phyloP scores from a whole-genome alignment of 352 stramenopile genomes.

The Achlya hypogyna region DNA sequence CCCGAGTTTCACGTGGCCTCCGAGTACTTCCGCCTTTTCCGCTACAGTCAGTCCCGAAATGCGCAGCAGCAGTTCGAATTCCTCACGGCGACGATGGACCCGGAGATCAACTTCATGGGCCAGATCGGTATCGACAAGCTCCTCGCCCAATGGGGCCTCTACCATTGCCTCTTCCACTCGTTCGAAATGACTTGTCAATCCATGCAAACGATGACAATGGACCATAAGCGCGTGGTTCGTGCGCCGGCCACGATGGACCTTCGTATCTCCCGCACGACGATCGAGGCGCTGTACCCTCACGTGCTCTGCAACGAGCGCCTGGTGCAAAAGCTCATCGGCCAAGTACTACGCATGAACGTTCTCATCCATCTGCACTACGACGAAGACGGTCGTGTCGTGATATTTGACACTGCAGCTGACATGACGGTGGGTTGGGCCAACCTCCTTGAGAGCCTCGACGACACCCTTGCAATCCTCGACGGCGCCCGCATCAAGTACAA shows the following conservation, averaged over 20 bases:
- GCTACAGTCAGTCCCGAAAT: neutral
- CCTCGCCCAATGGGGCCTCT: neutral
- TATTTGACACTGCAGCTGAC: conserved; percentile 51
- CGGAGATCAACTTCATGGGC: conserved; percentile 12
- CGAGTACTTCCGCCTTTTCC: conserved; percentile 11
- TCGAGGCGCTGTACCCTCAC: conserved; percentile 62
- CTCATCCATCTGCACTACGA: conserved; percentile 57
- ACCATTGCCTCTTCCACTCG: neutral
- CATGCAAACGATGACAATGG: conserved; percentile 33
- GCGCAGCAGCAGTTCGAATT: conserved; percentile 3
- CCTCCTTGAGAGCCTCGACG: conserved; percentile 35
- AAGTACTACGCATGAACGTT: conserved; percentile 40
- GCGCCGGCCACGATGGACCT: conserved; percentile 32
- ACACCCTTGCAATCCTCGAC: conserved; percentile 37
- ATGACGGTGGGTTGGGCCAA: conserved; percentile 39
- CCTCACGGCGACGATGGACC: neutral
- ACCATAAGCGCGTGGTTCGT: neutral
- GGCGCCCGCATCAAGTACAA: conserved; percentile 45
- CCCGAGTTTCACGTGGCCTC: neutral
- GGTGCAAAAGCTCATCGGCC: conserved; percentile 53
- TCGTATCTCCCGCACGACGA: conserved; percentile 46
- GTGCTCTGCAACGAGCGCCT: conserved; percentile 50
- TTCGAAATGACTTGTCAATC: conserved; percentile 32
- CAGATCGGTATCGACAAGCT: neutral
- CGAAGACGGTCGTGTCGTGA: conserved; percentile 39